phyloP scores from a whole-genome alignment of 371 early-diverging fungal species.

The Mortierella sp. region DNA sequence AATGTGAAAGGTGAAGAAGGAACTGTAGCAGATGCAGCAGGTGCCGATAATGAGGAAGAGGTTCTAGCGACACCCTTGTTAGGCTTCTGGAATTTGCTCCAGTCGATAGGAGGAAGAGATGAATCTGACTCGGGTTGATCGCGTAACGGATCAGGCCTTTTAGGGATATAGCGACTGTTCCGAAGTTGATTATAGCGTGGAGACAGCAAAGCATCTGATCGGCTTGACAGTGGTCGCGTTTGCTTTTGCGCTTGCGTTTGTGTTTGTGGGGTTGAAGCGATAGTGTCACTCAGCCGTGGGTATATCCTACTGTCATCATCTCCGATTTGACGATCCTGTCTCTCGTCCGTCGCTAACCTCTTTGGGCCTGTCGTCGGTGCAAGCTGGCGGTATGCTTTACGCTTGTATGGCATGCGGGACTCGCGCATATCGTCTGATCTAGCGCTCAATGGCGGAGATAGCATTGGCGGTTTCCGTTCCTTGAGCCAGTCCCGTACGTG shows the following conservation, averaged over 20 bases:
- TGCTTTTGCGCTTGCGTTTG: neutral
- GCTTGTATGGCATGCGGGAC: conserved; percentile 6
- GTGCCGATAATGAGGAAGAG: neutral
- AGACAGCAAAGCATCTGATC: neutral
- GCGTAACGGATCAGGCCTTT: conserved; percentile 10
- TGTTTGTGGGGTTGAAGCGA: neutral
- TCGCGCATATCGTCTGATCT: conserved; percentile 22
- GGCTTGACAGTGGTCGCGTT: neutral
- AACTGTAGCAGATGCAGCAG: neutral
- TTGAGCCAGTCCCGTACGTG: conserved; percentile 47
- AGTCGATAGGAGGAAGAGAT: conserved; percentile 21
- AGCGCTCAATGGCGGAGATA: conserved; percentile 35
- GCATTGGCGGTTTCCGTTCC: conserved; percentile 37
- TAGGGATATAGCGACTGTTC: neutral
- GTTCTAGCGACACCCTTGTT: neutral
- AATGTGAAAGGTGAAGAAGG: conserved; percentile 9
- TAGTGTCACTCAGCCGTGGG: conserved; percentile 1
- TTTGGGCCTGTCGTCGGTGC: conserved; percentile 22
- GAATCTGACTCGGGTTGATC: conserved; percentile 15
- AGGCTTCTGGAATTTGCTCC: conserved; percentile 27
- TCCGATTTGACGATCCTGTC: neutral
- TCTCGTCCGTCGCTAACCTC: conserved; percentile 12
- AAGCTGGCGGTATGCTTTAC: conserved; percentile 33
- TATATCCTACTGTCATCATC: conserved; percentile 14
- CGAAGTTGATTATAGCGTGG: neutral